Base-by-base conservation (phyloP, 768 basidiomycete species). In the Rhizopogon vesiculosus region DNA sequence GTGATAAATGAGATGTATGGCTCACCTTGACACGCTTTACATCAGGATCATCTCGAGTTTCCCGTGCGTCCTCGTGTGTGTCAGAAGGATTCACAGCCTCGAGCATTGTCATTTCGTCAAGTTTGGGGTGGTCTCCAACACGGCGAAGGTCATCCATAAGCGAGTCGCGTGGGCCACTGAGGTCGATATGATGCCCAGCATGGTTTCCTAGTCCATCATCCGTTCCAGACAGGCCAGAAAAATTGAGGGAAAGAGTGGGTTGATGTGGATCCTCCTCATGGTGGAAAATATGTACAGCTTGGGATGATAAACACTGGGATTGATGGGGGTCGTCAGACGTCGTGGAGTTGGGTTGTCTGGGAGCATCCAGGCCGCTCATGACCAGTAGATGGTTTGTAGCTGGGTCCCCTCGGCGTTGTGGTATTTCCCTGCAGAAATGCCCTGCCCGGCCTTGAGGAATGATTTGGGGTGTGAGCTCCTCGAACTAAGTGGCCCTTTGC, bases 11-110 rank as follows among this genome's bases (percentile, higher is more conserved):
- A 49, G 48, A 55, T 53, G 49, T 64, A 66, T 60, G 60, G 64
- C 82, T 62, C 67, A 85, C 87, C 80, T 89, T 91, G 74, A 91
- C 89, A 81, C 89, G 89, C 77, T 91, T 91, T 66, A 89, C 74
- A 62, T 89, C 89, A 64, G 86, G 81, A 63, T 87, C 85, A 56
- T 89, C 87, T 6, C 80, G 72, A 58, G 80, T 68, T 77, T 81
- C 87, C 44, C 84, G 84, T 28, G 75, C 68, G 53, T 86, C 86
- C 61, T 87, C 86, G 41, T 69, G 66, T 33, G 66, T 69, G 53
- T 71, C 74, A 51, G 70, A 70, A 13, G 69, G 73, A 46, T 73
- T 72, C 55, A 70, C 69, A 51, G 69, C 61, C 67, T 70, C 69
- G 61, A 72, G 62, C 60, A 70, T 62, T 54, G 62, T 58, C 56